Base-by-base conservation (phyloP, 73 alveolate species). In the Blepharisma stoltei region DNA sequence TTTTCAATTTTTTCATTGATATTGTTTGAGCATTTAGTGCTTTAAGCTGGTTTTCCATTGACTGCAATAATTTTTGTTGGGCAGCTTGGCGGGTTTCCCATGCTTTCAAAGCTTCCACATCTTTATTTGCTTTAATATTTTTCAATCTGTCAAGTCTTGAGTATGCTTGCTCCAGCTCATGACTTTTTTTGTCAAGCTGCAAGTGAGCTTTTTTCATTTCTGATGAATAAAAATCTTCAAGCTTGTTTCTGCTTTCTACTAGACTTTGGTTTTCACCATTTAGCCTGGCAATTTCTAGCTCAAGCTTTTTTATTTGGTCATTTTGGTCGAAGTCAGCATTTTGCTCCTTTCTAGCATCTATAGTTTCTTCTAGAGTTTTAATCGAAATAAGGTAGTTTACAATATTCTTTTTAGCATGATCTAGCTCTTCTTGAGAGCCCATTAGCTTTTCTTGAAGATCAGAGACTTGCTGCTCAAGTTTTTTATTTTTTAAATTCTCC, bases 51-150 rank as follows among this genome's bases (percentile, higher is more conserved):
- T 18, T 18, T 50, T 50, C 65, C 21, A 50, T 14, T 14, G 27
- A 14, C 21, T 50, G n/a, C 4, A 50, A 14, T 50, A 18, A 14
- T 4, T 50, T 50, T 50, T 50, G 65, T 18, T 14, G 21, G 65
- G 65, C 65, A 50, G 65, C 65, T 50, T 50, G 65, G n/a, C 65
- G n/a, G 2, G 65, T 50, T 4, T 50, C 65, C 65, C 65, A 50
- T 2, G 65, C 21, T 50, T 50, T 50, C 27, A 50, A 14, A 14
- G n/a, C 65, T 50, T 50, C 21, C 27, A 50, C 27, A 14, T 50
- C 65, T 18, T 50, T 50, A 18, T 18, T 14, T 14, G 65, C 65
- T 50, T 50, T 50, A 4, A 50, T 50, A 18, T 50, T 50, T 50
- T 50, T 50, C n/a, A 50, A 4, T 50, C 65, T 11, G 21, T 50